These are phyloP conservation scores for Atalantia buxifolia DNA, from an alignment of 345 rosid genomes.

Conservation along the genomic window DNA sequence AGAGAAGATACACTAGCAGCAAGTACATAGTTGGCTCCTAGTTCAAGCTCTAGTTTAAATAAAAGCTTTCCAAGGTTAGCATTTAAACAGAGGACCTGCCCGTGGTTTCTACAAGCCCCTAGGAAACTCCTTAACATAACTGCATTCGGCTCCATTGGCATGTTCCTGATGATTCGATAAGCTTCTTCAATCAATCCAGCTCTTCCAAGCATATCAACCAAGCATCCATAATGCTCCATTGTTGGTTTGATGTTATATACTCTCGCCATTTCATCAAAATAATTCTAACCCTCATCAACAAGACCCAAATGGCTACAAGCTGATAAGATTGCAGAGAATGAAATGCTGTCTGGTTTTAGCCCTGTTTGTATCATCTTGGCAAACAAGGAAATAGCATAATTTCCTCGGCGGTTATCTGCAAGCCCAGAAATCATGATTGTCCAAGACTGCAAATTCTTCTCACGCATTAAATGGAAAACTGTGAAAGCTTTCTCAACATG, in stretches of 20 bases:
- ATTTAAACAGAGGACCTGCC: slow-evolving; percentile 6
- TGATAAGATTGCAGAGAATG: slow-evolving; percentile 24
- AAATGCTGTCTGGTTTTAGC: slow-evolving; percentile 23
- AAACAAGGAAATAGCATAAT: slow-evolving; percentile 23
- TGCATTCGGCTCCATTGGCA: slow-evolving; percentile 30
- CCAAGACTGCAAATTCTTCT: slow-evolving; percentile 43
- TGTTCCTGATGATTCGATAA: slow-evolving; percentile 18
- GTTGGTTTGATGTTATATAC: slow-evolving; percentile 20
- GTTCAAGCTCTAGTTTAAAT: slow-evolving; percentile 20
- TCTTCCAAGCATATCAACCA: slow-evolving; percentile 37
- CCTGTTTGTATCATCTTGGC: slow-evolving; percentile 16
- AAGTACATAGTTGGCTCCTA: slow-evolving; percentile 27
- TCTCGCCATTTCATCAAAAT: slow-evolving; percentile 17
- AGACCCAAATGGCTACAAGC: slow-evolving; percentile 36
- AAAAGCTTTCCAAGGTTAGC: slow-evolving; percentile 13
- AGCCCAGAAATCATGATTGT: slow-evolving; percentile 48
- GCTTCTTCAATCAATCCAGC: slow-evolving; percentile 34
- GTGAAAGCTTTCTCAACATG: slow-evolving; percentile 30
- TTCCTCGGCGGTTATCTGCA: slow-evolving; percentile 22
- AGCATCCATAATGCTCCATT: slow-evolving; percentile 33
- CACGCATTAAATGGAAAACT: slow-evolving; percentile 28
- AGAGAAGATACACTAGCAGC: slow-evolving; percentile 22
- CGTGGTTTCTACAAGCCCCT: slow-evolving; percentile 26
- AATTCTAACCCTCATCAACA: slow-evolving; percentile 21
- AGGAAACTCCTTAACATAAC: slow-evolving; percentile 31